phyloP scores from a whole-genome alignment of 148 eudicot genomes.

The Fallopia convolvulus region DNA sequence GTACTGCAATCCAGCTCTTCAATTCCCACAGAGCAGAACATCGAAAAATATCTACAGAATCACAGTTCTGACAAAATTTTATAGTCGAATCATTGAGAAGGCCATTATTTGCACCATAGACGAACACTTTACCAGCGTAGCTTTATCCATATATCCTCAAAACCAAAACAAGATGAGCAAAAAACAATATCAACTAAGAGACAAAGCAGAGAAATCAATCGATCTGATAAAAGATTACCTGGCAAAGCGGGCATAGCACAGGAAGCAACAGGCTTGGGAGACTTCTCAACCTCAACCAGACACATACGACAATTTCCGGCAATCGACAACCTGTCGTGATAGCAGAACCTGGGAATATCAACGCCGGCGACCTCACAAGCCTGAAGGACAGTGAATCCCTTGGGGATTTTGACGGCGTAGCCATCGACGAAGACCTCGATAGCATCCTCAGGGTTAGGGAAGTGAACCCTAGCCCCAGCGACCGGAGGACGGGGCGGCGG shows the following conservation, averaged over 20 bases:
- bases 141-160: neutral
- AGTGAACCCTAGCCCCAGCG: constrained; percentile 77
- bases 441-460: constrained; percentile 78
- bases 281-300: constrained; percentile 93
- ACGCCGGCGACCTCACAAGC: constrained; percentile 93
- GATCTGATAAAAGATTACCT: constrained; percentile 27
- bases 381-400: constrained; percentile 88
- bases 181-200: neutral
- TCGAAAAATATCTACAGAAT: neutral
- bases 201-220: neutral
- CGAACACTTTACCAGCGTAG: too few relatives aligned
- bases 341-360: constrained; percentile 92
- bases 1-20: neutral
- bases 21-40: neutral
- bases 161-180: constrained; percentile 66
- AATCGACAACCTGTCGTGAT: constrained; percentile 72
- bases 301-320: constrained; percentile 99
- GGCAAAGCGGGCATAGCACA: constrained; percentile 99
- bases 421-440: constrained; percentile 97
- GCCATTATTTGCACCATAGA: neutral
- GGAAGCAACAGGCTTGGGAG: constrained; percentile 97
- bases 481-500: constrained; percentile 42
- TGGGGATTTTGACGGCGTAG: constrained; percentile 81
- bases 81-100: neutral
- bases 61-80: neutral